phyloP scores from a whole-genome alignment of 2,329 filamentous ascomycete species.

The Diaporthe citrichinensis region DNA sequence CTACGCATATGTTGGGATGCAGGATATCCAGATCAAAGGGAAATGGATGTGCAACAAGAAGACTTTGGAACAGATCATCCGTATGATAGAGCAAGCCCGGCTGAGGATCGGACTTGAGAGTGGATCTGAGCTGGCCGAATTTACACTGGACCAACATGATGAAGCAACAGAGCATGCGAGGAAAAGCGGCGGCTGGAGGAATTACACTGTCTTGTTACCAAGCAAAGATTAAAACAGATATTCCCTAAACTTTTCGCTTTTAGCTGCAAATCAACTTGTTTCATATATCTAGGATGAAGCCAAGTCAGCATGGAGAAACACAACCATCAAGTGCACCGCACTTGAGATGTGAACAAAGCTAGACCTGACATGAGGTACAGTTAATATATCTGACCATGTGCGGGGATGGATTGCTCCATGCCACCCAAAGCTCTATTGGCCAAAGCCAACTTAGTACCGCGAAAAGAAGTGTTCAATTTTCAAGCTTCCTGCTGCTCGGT shows the following conservation, averaged over 20 bases:
- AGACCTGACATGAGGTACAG: background rate
- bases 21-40: background rate
- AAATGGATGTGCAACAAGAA: conserved; percentile 9
- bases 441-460: background rate
- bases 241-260: background rate
- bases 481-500: background rate
- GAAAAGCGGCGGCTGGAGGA: background rate
- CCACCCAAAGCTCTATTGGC: background rate
- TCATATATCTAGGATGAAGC: background rate
- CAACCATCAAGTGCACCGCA: background rate
- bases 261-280: background rate
- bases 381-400: too few species aligned
- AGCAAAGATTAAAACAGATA: background rate
- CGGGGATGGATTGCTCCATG: too few species aligned
- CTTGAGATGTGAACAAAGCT: background rate
- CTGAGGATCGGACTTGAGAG: background rate
- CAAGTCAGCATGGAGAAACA: background rate
- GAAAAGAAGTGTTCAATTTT: background rate
- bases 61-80: background rate
- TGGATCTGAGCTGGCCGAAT: background rate
- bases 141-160: background rate
- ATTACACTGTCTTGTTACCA: background rate
- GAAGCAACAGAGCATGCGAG: background rate
- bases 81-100: background rate
- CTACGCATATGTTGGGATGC: background rate